A percentile compares a stretch with the other conserved stretches of the same genome.
Conservation (phyloP, 2,329 filamentous ascomycete genomes). For the Fusarium palustre region DNA sequence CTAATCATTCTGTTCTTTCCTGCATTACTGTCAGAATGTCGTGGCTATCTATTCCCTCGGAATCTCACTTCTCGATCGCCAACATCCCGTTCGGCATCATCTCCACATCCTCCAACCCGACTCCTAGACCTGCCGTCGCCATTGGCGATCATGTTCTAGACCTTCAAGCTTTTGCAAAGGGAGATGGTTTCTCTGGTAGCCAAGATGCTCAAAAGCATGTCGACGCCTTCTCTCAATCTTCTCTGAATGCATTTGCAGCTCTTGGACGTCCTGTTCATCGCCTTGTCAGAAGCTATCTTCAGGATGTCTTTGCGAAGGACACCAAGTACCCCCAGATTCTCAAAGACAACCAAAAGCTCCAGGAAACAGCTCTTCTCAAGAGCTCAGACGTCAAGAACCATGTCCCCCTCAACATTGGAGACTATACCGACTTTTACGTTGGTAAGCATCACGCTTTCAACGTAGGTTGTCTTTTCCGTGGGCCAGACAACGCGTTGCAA, state of each 20-base stretch:
- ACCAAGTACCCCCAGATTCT: slow-evolving; percentile 55
- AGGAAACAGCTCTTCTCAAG: slow-evolving; percentile 46
- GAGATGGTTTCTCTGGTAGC: slow-evolving; percentile 54
- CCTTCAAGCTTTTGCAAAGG: slow-evolving; percentile 68
- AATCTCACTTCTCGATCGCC: slow-evolving; percentile 64
- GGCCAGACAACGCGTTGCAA: slow-evolving; percentile 78
- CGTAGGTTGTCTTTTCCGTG: slow-evolving; percentile 78
- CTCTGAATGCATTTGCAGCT: slow-evolving; percentile 52
- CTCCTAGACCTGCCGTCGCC: slow-evolving; percentile 74
- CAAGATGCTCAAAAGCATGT: slow-evolving; percentile 45
- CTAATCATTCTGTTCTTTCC: no score
- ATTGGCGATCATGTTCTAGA: slow-evolving; percentile 80
- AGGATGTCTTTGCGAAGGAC: slow-evolving; percentile 68
- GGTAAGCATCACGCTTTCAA: slow-evolving; percentile 81
- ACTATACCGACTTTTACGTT: slow-evolving; percentile 89
- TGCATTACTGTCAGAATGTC: slow-evolving; percentile 36
- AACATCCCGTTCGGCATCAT: slow-evolving; percentile 90
- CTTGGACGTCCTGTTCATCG: slow-evolving; percentile 76
- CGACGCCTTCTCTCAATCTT: slow-evolving; percentile 45
- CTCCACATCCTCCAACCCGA: slow-evolving; percentile 66
- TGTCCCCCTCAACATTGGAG: slow-evolving; percentile 80
- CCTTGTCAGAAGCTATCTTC: slow-evolving; percentile 77
- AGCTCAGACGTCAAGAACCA: slow-evolving; percentile 70
- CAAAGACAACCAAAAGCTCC: slow-evolving; percentile 52
- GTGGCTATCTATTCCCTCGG: slow-evolving; percentile 51